A percentile compares a stretch with the other conserved stretches of the same genome.
Evolutionary conservation across 2,329 filamentous ascomycete genomes (phyloP).

Genomic region (Myrmaecium sp.): DNA sequence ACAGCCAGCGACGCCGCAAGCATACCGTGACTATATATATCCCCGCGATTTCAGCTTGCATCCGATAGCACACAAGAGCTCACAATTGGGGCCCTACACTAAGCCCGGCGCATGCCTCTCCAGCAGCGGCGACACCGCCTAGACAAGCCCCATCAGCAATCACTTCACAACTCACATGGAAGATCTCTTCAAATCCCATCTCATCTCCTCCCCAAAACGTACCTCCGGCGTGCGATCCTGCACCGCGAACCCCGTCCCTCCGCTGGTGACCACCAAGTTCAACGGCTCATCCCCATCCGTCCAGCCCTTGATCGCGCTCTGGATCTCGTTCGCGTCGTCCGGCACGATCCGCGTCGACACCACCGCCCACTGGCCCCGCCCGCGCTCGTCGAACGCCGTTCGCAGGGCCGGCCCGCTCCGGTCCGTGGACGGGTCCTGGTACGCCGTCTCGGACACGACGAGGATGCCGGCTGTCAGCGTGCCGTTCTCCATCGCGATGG

Average conservation of each 20-base stretch:
- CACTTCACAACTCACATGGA: neutral
- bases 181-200: neutral
- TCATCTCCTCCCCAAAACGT: conserved; percentile 6
- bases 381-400: conserved; percentile 50
- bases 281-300: conserved; percentile 43
- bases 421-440: conserved; percentile 63
- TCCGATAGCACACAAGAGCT: neutral
- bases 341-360: conserved; percentile 57
- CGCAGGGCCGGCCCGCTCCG: conserved; percentile 50
- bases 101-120: conserved; percentile 78
- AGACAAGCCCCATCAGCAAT: conserved; percentile 6
- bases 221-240: conserved; percentile 83
- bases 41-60: conserved; percentile 8
- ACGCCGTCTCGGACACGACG: conserved; percentile 80
- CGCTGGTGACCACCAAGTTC: conserved; percentile 75
- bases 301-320: conserved; percentile 55
- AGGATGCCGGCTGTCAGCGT: conserved; percentile 60
- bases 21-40: conserved; percentile 59
- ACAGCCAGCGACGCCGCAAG: conserved; percentile 65
- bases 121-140: conserved; percentile 66
- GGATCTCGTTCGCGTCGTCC: conserved; percentile 60
- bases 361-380: conserved; percentile 54
- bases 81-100: conserved; percentile 39
- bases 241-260: conserved; percentile 81
- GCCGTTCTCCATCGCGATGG: conserved; percentile 13